phyloP scores from a whole-genome alignment of 805 yeast species.

The Wickerhamiella domercqiae region DNA sequence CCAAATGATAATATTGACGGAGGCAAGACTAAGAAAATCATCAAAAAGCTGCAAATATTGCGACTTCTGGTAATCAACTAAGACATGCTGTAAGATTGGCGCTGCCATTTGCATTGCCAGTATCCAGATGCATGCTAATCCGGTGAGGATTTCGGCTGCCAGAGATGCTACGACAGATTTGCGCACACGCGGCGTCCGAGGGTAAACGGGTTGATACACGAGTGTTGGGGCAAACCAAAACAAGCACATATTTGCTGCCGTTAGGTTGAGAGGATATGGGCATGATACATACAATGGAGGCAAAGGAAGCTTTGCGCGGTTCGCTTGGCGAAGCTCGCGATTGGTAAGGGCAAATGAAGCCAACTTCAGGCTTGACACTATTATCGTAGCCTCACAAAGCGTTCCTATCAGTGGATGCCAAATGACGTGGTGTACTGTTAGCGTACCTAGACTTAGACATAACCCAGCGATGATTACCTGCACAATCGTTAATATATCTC shows the following conservation, averaged over 20 bases:
- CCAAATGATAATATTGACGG: constrained; percentile 31
- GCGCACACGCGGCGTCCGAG: constrained; percentile 23
- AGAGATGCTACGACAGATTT: constrained; percentile 23
- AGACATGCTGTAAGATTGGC: constrained; percentile 27
- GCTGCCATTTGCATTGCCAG: constrained; percentile 29
- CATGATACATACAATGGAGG: constrained; percentile 24
- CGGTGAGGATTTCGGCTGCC: constrained; percentile 24
- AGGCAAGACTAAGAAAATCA: constrained; percentile 26
- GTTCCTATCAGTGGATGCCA: constrained; percentile 33
- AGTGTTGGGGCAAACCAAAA: constrained; percentile 35
- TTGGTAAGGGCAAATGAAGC: constrained; percentile 31
- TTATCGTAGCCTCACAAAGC: constrained; percentile 27
- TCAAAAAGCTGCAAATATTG: neutral
- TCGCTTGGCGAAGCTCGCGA: constrained; percentile 28
- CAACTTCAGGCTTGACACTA: constrained; percentile 29
- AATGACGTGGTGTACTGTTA: constrained; percentile 20
- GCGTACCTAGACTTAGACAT: constrained; percentile 10
- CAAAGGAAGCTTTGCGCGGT: constrained; percentile 12
- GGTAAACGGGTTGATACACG: constrained; percentile 35
- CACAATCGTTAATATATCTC: constrained; percentile 4
- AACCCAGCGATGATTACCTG: constrained; percentile 22
- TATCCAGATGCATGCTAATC: constrained; percentile 25
- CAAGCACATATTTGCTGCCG: constrained; percentile 24
- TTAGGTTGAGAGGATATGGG: constrained; percentile 29
- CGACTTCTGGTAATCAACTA: constrained; percentile 20